These are phyloP conservation scores for Exsudoporus frostii DNA, from an alignment of 768 basidiomycete species.

Conservation along the genomic window DNA sequence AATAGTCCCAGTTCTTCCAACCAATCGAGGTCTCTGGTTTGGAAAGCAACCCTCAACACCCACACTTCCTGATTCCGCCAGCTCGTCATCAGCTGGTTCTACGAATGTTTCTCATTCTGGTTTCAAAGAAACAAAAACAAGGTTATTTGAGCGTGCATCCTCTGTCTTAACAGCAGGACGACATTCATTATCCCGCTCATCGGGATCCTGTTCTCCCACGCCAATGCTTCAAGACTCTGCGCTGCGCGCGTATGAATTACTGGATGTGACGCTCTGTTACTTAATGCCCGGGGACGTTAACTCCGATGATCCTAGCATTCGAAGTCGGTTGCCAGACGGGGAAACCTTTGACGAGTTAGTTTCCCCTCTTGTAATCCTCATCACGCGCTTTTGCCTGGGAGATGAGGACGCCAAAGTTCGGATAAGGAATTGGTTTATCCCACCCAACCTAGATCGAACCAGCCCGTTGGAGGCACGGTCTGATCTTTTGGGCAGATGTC, in stretches of 20 bases:
- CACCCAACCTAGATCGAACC: slow-evolving; percentile 77
- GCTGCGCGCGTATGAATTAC: slow-evolving; percentile 61
- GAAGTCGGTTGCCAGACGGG: slow-evolving; percentile 41
- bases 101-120: neutral
- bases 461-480: slow-evolving; percentile 67
- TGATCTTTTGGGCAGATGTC: slow-evolving; percentile 73
- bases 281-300: slow-evolving; percentile 67
- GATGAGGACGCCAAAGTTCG: slow-evolving; percentile 55
- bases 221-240: slow-evolving; percentile 45
- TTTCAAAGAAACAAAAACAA: slow-evolving; percentile 23
- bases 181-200: slow-evolving; percentile 42
- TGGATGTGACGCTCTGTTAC: slow-evolving; percentile 55
- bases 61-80: slow-evolving; percentile 36
- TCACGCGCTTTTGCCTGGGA: slow-evolving; percentile 66
- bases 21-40: slow-evolving; percentile 63
- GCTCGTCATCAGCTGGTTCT: slow-evolving; percentile 27
- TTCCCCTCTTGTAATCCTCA: slow-evolving; percentile 70
- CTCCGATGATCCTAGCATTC: slow-evolving; percentile 61
- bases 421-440: slow-evolving; percentile 68
- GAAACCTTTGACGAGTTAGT: slow-evolving; percentile 73
- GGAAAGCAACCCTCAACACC: slow-evolving; percentile 39
- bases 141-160: slow-evolving; percentile 27
- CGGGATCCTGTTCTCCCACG: slow-evolving; percentile 37
- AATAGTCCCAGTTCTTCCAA: slow-evolving; percentile 63
- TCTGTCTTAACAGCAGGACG: slow-evolving; percentile 30